These are phyloP conservation scores for Mantamonas sphyraenae DNA, from an alignment of 78 protist species.

Conservation along the genomic window DNA sequence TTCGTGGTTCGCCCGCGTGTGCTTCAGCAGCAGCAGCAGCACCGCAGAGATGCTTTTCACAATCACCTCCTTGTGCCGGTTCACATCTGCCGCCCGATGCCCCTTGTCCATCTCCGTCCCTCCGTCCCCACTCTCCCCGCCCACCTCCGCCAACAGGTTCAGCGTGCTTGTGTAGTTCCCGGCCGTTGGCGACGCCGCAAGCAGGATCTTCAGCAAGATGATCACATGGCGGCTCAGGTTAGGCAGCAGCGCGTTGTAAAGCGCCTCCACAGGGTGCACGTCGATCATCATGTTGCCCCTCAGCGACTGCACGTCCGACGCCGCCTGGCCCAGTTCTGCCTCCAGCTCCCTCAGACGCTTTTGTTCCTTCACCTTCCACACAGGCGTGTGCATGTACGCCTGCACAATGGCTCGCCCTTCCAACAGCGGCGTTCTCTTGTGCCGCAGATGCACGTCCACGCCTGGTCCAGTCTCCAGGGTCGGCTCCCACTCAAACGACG, in stretches of 20 bases:
- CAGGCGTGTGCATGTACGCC: neutral
- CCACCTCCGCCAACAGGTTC: neutral
- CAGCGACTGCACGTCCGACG: neutral
- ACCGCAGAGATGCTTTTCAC: neutral
- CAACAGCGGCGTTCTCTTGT: neutral
- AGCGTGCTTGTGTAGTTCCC: neutral
- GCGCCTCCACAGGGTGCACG: neutral
- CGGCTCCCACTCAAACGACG: neutral
- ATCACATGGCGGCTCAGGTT: neutral
- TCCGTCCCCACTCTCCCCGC: too few species aligned
- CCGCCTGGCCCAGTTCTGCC: neutral
- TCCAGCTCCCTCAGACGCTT: neutral
- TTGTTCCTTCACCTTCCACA: neutral
- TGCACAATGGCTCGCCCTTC: neutral
- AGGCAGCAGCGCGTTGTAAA: neutral
- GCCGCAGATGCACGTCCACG: neutral
- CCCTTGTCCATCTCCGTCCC: neutral
- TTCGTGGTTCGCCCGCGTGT: neutral
- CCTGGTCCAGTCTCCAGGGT: neutral
- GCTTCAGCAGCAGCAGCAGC: neutral
- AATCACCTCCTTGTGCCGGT: neutral
- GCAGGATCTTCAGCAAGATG: slow-evolving; percentile 1
- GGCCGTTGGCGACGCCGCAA: neutral
- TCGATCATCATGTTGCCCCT: neutral
- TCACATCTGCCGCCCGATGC: neutral